A percentile compares a stretch with the other conserved stretches of the same genome.
Evolutionary conservation across 192 early-diverging fungal species (phyloP).

Genomic region (Linnemannia elongata): DNA sequence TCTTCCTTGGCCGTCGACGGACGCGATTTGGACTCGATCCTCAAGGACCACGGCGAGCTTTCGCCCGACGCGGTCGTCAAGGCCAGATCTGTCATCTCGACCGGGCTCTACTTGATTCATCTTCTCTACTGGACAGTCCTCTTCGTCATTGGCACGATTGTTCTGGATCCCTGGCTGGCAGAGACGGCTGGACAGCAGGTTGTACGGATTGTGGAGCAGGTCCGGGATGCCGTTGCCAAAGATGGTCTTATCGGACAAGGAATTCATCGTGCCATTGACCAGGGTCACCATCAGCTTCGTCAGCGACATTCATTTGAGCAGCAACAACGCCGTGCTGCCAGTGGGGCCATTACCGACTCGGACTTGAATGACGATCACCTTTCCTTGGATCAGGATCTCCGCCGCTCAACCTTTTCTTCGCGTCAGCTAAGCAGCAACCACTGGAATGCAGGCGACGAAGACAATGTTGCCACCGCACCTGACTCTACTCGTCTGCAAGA

Average conservation of each 20-base stretch:
- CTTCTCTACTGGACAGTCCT: conserved; percentile 61
- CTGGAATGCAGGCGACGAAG: neutral
- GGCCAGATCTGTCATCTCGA: conserved; percentile 38
- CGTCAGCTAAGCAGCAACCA: neutral
- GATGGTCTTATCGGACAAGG: neutral
- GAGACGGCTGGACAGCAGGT: conserved; percentile 60
- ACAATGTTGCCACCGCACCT: neutral
- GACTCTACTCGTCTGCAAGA: conserved; percentile 12
- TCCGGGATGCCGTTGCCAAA: conserved; percentile 21
- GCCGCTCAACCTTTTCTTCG: neutral
- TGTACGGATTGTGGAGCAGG: conserved; percentile 57
- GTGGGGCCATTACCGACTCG: neutral
- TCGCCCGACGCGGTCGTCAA: conserved; percentile 42
- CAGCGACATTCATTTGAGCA: neutral
- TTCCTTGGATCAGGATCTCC: neutral
- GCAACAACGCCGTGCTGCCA: neutral
- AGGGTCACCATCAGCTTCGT: neutral
- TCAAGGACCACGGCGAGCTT: conserved; percentile 19
- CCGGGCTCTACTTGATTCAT: conserved; percentile 53
- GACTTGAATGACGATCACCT: neutral
- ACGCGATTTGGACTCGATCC: conserved; percentile 42
- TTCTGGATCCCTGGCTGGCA: conserved; percentile 60
- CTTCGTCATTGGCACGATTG: conserved; percentile 56
- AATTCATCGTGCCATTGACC: neutral
- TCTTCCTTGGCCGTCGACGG: conserved; percentile 19